phyloP scores from a whole-genome alignment of 2,329 filamentous ascomycete species.

The Diaporthe caulivora region DNA sequence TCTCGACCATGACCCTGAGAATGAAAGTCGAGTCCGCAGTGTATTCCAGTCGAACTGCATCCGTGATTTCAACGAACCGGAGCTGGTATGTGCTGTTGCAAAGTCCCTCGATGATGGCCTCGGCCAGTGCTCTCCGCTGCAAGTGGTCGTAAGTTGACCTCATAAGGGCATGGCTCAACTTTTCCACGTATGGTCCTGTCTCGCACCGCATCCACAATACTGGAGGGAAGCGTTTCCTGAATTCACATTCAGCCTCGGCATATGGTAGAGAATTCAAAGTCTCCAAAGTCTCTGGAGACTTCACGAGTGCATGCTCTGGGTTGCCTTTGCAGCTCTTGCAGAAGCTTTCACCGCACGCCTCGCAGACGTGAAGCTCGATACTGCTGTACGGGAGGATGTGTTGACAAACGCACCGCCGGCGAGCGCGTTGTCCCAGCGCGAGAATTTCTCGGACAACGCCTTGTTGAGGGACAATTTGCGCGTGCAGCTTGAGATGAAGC shows the following conservation, averaged over 20 bases:
- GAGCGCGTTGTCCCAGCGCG: constrained; percentile 39
- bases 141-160: neutral
- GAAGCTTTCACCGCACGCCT: constrained; percentile 50
- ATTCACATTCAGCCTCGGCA: constrained; percentile 19
- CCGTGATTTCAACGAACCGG: constrained; percentile 34
- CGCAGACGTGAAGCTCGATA: constrained; percentile 44
- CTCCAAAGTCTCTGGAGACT: constrained; percentile 17
- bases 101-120: constrained; percentile 31
- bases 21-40: constrained; percentile 33
- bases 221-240: constrained; percentile 34
- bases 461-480: constrained; percentile 30
- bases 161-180: neutral
- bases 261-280: constrained; percentile 25
- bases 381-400: constrained; percentile 42
- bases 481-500: constrained; percentile 18
- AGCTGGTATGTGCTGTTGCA: constrained; percentile 35
- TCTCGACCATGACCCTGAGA: constrained; percentile 32
- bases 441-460: constrained; percentile 31
- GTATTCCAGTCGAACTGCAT: constrained; percentile 37
- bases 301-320: constrained; percentile 49
- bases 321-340: constrained; percentile 56
- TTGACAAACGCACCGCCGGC: constrained; percentile 54
- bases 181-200: neutral
- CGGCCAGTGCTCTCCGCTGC: neutral
- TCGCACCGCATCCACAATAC: constrained; percentile 27